Conservation (phyloP, 345 rosid genomes). For the Rhizophora apiculata region DNA sequence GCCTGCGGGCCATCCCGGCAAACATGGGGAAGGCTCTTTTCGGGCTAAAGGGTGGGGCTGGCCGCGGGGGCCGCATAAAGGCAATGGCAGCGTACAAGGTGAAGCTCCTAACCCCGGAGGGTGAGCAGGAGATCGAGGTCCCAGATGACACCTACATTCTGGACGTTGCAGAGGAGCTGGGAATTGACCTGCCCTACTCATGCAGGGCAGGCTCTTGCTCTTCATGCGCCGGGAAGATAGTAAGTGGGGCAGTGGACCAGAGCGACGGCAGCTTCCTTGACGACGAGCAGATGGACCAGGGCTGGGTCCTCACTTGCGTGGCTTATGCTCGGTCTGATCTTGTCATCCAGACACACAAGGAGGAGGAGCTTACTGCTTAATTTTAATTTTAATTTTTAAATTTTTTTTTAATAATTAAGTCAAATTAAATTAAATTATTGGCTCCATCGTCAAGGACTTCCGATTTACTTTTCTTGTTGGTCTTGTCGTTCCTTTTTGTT, state of each 20-base stretch:
- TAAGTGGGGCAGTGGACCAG: constrained; percentile 58
- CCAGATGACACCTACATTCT: constrained; percentile 64
- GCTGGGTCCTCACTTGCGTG: constrained; percentile 80
- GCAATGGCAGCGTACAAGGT: constrained; percentile 78
- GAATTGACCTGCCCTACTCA: constrained; percentile 83
- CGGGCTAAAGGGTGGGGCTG: constrained; percentile 40
- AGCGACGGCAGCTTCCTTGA: constrained; percentile 85
- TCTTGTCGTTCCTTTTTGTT: too few relatives aligned
- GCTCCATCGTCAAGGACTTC: too few relatives aligned
- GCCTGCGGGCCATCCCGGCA: constrained; percentile 46
- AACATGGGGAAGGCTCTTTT: constrained; percentile 46
- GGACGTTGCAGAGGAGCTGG: constrained; percentile 67
- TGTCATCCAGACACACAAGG: constrained; percentile 84
- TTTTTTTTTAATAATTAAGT: too few relatives aligned
- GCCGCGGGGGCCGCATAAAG: constrained; percentile 46
- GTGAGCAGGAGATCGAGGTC: constrained; percentile 45
- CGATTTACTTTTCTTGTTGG: not conserved
- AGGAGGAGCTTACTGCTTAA: constrained; percentile 57
- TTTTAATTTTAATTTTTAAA: not conserved
- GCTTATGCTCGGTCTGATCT: constrained; percentile 59
- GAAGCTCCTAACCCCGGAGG: constrained; percentile 69
- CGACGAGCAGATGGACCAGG: constrained; percentile 57
- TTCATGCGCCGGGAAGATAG: constrained; percentile 68
- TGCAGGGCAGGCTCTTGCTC: constrained; percentile 98
- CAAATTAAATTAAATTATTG: too few relatives aligned